Evolutionary conservation across 495 filamentous ascomycete species (phyloP), one percentile per base, ranked within the genome.

Genomic region (Penicillium paxilli): DNA sequence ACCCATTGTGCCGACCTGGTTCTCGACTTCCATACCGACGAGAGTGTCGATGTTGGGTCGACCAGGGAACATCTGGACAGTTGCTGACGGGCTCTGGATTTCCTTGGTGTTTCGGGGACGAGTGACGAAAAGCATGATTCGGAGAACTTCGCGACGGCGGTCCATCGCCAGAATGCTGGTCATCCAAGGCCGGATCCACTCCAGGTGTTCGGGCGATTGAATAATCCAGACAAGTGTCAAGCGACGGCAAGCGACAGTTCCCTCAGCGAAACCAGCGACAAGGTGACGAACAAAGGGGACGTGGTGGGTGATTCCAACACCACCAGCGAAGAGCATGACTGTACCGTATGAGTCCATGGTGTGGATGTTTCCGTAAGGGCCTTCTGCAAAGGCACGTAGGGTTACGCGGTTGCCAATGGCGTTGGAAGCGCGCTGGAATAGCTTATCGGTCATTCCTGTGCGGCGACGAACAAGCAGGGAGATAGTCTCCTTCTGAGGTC

Each of bases 141-240:
- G 83, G 41, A 98, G 82, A 3, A 95, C 75, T 14, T 93, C 89
- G 20, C 88, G 78, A 3, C 92, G 85, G 40, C 82, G 76, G 8
- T 89, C 85, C 86, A 96, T 86, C 35, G 78, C 79, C 51, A 97
- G 75, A 48, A 98, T 87, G 56, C 80, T 78, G 52, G 91, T 91
- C 89, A 98, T 96, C 89, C 89, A 98, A 12, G 90, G 88, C 6
- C 89, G 81, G 59, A 92, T 90, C 94, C 94, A 98, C 70, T 96
- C 90, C 10, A 96, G 78, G 54, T 92, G 83, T 51, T 95, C 91
- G 11, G 85, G 85, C 35, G 91, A 88, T 53, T 91, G 90, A 52
- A 97, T 87, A 60, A 95, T 85, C 94, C 94, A 98, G 53, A 96
- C 83, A 24, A 98, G 84, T 1, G 84, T 86, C 33, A 97, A 72